Percentiles rank a stretch among this genome's conserved stretches.
Conservation (phyloP, 1,139 yeast genomes). For the Hyphopichia fennica region DNA sequence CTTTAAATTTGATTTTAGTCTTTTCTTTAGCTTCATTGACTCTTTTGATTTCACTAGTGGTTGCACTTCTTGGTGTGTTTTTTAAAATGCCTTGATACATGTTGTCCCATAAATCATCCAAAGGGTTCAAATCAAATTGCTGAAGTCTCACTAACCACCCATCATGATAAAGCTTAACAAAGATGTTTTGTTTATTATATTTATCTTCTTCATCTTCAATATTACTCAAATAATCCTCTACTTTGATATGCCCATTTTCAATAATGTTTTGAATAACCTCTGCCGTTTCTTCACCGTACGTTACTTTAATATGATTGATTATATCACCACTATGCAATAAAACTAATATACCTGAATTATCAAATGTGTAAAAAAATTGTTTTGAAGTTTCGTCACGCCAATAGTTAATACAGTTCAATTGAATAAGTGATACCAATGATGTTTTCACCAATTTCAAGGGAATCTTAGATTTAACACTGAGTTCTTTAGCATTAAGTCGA, state of each 20-base stretch:
- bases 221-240: conserved; percentile 55
- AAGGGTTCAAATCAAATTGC: conserved; percentile 46
- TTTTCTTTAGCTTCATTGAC: conserved; percentile 63
- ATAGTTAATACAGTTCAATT: conserved; percentile 60
- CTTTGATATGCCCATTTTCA: conserved; percentile 63
- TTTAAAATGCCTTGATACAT: conserved; percentile 53
- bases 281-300: conserved; percentile 51
- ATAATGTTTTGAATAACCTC: conserved; percentile 71
- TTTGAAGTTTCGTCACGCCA: conserved; percentile 45
- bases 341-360: conserved; percentile 63
- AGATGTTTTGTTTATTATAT: conserved; percentile 31
- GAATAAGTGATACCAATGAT: conserved; percentile 63
- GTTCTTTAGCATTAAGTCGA: conserved; percentile 50
- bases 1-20: conserved; percentile 48
- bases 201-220: conserved; percentile 26
- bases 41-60: conserved; percentile 61
- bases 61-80: conserved; percentile 50
- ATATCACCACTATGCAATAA: conserved; percentile 80
- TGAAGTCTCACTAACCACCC: conserved; percentile 52
- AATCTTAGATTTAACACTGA: conserved; percentile 41
- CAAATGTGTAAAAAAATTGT: conserved; percentile 55
- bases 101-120: conserved; percentile 57
- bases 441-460: conserved; percentile 49
- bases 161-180: conserved; percentile 50
- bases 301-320: conserved; percentile 48